Base-by-base conservation (phyloP, 2,329 filamentous ascomycete genomes). In the Magnaporthiopsis incrustans region DNA sequence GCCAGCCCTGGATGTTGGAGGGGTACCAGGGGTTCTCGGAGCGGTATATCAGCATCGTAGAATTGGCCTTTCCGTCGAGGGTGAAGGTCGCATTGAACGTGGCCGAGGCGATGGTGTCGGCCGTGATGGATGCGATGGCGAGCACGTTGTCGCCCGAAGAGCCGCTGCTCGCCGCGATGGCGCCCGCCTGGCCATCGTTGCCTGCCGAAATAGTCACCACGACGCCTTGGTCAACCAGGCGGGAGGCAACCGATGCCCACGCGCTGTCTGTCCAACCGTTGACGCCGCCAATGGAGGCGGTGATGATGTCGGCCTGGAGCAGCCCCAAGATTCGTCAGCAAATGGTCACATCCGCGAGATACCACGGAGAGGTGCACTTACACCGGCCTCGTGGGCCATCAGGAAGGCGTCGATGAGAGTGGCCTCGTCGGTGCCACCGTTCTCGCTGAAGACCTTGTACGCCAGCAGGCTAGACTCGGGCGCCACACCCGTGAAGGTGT, bases 81-180 rank as follows among this genome's bases (percentile, higher is more conserved):
- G 12, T 38, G 25, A 67, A 67, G 4, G 65, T 65, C 6, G 60
- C 64, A 10, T 64, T 60, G 30, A 71, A 61, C 25, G 67, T 64
- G 44, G 68, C 64, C 2, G 66, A 67, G 0, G 69, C 66, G 14
- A 66, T 62, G 0, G 65, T 63, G 18, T 65, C 66, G 1, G 71
- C 67, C 15, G 75, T 70, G 57, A 79, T 72, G 0, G 80, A 79
- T 14, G 78, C 80, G 50, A 82, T 73, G 4, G 78, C 74, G 22
- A 77, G 76, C 12, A 78, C 76, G 8, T 75, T 72, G 62, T 73
- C 74, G 12, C 78, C 79, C 5, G 75, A 73, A 12, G 78, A 64
- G 5, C 64, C 66, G 58, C 58, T 61, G 58, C 63, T 67, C 30
- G 68, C 63, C 27, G 70, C 68, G 63, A 76, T 76, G 59, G 67